Conservation (phyloP, 75 land plant species). For the Adiantum capillusveneris region DNA sequence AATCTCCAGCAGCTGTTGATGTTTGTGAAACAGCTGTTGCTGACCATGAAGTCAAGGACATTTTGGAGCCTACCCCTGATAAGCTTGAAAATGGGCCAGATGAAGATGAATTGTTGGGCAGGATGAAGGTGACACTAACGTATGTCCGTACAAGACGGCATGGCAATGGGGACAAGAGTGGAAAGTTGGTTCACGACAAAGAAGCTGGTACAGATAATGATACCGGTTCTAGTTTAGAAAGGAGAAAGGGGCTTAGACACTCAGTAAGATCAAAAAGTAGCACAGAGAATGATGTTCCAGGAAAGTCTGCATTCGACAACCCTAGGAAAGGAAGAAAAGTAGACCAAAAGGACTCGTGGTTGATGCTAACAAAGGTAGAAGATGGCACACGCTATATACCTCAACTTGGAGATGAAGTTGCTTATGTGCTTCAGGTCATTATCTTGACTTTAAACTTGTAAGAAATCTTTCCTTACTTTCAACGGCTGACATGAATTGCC, state of each 20-base stretch:
- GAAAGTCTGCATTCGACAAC: background rate
- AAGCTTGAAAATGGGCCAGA: background rate
- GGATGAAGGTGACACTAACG: background rate
- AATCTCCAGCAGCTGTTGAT: background rate
- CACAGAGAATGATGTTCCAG: background rate
- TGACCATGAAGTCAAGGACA: no score
- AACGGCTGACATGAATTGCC: background rate
- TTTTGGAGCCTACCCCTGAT: background rate
- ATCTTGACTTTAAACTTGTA: no score
- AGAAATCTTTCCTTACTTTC: no score
- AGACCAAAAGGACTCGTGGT: constrained; percentile 57
- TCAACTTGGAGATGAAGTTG: constrained; percentile 87
- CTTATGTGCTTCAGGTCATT: constrained; percentile 74
- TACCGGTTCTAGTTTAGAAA: background rate
- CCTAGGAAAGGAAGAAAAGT: constrained; percentile 24
- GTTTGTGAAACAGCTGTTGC: background rate
- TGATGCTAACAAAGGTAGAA: constrained; percentile 67
- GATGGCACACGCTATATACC: constrained; percentile 77
- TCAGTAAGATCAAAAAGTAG: background rate
- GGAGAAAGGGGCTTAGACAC: background rate
- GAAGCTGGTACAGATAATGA: background rate
- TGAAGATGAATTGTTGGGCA: background rate
- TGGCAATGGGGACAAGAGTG: background rate
- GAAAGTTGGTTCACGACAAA: background rate
- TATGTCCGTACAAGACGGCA: constrained; percentile 4